Evolutionary conservation across 768 basidiomycete species (phyloP).

Genomic region (Tulasnella sp.): DNA sequence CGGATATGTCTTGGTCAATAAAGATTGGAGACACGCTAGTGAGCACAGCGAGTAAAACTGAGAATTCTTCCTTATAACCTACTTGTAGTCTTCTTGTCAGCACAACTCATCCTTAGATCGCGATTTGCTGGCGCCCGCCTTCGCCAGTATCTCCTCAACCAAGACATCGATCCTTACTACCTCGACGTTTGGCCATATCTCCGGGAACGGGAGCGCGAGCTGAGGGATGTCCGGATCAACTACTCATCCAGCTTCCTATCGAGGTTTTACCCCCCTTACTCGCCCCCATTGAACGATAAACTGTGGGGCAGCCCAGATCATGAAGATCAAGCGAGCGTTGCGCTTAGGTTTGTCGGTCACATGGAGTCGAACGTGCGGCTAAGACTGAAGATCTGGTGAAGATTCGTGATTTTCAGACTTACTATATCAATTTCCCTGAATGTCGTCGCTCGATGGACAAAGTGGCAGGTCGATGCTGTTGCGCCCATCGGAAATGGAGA

Average conservation of each 20-base stretch:
- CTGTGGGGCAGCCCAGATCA: constrained; percentile 55
- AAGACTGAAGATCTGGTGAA: background rate
- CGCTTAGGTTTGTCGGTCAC: constrained; percentile 38
- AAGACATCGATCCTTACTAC: constrained; percentile 47
- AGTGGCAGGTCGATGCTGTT: constrained; percentile 34
- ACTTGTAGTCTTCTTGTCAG: constrained; percentile 50
- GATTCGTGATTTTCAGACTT: background rate
- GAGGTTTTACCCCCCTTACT: constrained; percentile 23
- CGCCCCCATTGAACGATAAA: constrained; percentile 36
- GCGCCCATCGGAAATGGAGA: constrained; percentile 36
- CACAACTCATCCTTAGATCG: constrained; percentile 36
- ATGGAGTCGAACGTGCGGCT: background rate
- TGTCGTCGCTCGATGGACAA: constrained; percentile 25
- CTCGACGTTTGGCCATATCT: constrained; percentile 69
- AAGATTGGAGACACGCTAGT: constrained; percentile 56
- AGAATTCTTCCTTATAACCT: background rate
- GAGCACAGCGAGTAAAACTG: constrained; percentile 11
- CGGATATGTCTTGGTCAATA: constrained; percentile 43
- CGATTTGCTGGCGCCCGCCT: constrained; percentile 43
- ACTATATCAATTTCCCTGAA: background rate
- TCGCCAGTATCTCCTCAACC: constrained; percentile 26
- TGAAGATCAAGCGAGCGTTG: constrained; percentile 43
- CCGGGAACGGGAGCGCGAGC: constrained; percentile 38
- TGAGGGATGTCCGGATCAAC: constrained; percentile 26
- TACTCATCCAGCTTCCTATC: constrained; percentile 26